Evolutionary conservation across 306 rosid genomes (phyloP).

Genomic region (Gillenia trifoliata): DNA sequence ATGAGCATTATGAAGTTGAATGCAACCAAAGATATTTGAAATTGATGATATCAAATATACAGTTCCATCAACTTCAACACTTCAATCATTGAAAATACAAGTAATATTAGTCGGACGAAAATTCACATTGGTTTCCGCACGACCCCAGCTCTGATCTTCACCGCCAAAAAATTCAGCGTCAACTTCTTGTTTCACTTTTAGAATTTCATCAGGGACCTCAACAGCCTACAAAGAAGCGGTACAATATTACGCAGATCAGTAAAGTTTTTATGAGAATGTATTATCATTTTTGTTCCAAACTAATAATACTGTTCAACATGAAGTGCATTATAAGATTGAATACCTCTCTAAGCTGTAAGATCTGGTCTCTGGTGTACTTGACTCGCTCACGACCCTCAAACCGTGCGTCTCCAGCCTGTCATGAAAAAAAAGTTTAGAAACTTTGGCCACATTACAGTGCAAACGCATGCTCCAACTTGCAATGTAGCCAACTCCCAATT

Average conservation of each 20-base stretch:
- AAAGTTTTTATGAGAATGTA: not conserved
- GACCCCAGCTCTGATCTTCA: constrained; percentile 86
- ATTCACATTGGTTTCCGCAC: constrained; percentile 64
- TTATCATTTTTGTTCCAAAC: not conserved
- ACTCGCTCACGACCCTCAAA: constrained; percentile 84
- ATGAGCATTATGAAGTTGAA: not conserved
- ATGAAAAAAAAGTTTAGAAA: not conserved
- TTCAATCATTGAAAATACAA: not conserved
- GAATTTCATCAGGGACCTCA: constrained; percentile 61
- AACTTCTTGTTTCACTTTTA: constrained; percentile 64
- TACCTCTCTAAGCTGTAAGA: constrained; percentile 76
- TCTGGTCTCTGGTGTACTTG: constrained; percentile 68
- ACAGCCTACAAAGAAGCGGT: constrained; percentile 41
- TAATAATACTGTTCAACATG: not conserved
- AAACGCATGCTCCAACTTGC: not conserved
- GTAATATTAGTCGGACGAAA: constrained; percentile 7
- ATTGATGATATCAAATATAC: not conserved
- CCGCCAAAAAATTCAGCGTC: constrained; percentile 79
- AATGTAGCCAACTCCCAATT: not conserved
- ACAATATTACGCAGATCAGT: not conserved
- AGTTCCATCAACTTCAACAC: not conserved
- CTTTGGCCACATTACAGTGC: not conserved
- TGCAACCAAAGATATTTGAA: not conserved
- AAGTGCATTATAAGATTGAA: not conserved
- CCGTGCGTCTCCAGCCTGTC: constrained; percentile 77